Evolutionary conservation across 805 yeast species (phyloP), one percentile per base, ranked within the genome.

Genomic region (Lipomyces chichibuensis): DNA sequence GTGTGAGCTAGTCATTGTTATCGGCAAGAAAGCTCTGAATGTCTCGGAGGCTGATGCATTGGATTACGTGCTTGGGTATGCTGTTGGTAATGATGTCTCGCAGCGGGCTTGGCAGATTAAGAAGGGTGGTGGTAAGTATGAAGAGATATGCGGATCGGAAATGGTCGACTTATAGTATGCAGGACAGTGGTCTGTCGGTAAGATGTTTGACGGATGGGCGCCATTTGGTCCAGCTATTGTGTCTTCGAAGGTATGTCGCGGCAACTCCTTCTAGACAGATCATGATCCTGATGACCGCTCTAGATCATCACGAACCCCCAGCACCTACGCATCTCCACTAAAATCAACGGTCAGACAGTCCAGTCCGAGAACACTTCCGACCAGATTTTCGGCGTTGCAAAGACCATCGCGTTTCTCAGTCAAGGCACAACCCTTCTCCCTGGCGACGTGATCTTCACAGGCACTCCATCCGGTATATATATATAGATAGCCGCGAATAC

Each of bases 221-320:
- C 88, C 88, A 27, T 73, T 85, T 62, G 88, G 88, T 2, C 88
- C 88, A 4, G 83, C 82, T 7, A 77, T 85, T 58, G 85, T 83
- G 2, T 76, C 83, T 1, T 64, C 80, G 2, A 62, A 65, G 37
- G 73, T 66, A 60, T 27, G 57, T 59, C 17, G 23, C 20, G 20
- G 11, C 49, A 17, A 17, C 23, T n/a, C 8, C 49, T 17, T 43
- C 49, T 43, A 43, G 49, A 43, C 49, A 43, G 49, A 17, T 43
- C 49, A 17, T 43, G 23, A n/a, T 43, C 49, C 14, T n/a, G 14
- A 5, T 43, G 20, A 43, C 49, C 20, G 8, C 33, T 8, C 14
- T 63, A 70, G 13, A 63, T 80, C 20, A 75, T 81, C 37, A 64
- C 75, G 1, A 76, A 79, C 56, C 81, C 83, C 20, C 75, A 77